Conservation (phyloP, 2,329 filamentous ascomycete species). For the Aspergillus sp. region DNA sequence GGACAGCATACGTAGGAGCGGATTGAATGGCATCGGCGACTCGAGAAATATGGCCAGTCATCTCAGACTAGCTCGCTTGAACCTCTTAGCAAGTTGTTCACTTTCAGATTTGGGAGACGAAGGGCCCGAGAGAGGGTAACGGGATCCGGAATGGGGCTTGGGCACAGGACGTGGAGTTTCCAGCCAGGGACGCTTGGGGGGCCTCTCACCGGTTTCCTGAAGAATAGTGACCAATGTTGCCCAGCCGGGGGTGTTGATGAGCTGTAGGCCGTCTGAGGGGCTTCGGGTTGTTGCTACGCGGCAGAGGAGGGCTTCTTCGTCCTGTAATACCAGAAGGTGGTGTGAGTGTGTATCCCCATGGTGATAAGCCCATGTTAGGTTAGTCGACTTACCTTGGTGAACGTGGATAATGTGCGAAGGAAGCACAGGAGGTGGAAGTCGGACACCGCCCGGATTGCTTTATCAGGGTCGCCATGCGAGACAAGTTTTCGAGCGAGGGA, state of each 20-base stretch:
- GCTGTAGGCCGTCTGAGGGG: constrained; percentile 76
- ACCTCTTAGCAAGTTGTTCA: constrained; percentile 67
- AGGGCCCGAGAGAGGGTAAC: constrained; percentile 39
- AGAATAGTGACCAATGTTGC: constrained; percentile 90
- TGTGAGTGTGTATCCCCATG: neutral
- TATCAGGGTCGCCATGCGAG: constrained; percentile 63
- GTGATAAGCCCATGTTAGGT: neutral
- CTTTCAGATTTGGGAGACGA: constrained; percentile 53
- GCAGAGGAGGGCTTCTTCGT: constrained; percentile 85
- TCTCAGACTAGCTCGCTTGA: constrained; percentile 65
- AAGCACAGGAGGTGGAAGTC: constrained; percentile 96
- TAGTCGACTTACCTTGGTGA: constrained; percentile 73
- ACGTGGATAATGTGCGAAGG: constrained; percentile 76
- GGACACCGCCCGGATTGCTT: constrained; percentile 72
- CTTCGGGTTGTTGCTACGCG: constrained; percentile 82
- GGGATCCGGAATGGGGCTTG: constrained; percentile 35
- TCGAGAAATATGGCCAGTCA: constrained; percentile 30
- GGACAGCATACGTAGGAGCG: neutral
- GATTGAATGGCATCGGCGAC: neutral
- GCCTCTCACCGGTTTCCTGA: constrained; percentile 95
- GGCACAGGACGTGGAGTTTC: constrained; percentile 40
- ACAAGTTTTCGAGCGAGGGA: constrained; percentile 71
- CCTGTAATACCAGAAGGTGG: constrained; percentile 57
- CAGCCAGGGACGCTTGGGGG: constrained; percentile 70
- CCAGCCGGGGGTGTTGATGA: constrained; percentile 89